phyloP scores from a whole-genome alignment of 1,139 yeast genomes.

The Hansenula sp. region DNA sequence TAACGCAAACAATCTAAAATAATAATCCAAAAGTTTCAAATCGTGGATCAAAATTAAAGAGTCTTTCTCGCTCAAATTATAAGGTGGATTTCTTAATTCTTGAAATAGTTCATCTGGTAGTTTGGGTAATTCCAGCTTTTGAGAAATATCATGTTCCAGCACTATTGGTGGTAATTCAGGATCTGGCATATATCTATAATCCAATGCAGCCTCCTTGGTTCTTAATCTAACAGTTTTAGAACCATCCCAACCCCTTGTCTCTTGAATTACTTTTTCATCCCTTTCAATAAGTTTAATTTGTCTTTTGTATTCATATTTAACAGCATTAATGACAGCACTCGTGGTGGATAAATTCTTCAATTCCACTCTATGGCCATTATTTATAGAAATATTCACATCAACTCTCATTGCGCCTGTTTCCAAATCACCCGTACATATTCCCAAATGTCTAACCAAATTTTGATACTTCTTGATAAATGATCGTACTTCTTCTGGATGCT shows the following conservation, averaged over 20 bases:
- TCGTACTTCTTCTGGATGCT: constrained; percentile 61
- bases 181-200: constrained; percentile 93
- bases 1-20: constrained; percentile 24
- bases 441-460: constrained; percentile 59
- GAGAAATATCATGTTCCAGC: constrained; percentile 40
- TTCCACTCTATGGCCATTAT: constrained; percentile 72
- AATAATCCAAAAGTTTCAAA: constrained; percentile 32
- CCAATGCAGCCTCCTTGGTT: constrained; percentile 76
- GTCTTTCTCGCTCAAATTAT: constrained; percentile 62
- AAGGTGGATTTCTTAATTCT: constrained; percentile 48
- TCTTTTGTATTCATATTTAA: constrained; percentile 69
- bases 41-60: constrained; percentile 63
- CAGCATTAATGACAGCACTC: constrained; percentile 75
- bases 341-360: constrained; percentile 86
- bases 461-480: constrained; percentile 83
- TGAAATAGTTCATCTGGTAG: constrained; percentile 60
- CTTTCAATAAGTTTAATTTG: constrained; percentile 46
- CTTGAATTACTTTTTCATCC: constrained; percentile 44
- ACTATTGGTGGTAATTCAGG: constrained; percentile 70
- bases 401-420: constrained; percentile 95
- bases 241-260: constrained; percentile 95
- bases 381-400: constrained; percentile 85
- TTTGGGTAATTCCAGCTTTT: constrained; percentile 47
- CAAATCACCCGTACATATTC: constrained; percentile 82
- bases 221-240: constrained; percentile 59